Evolutionary conservation across 2,329 filamentous ascomycete genomes (phyloP).

Genomic region (Colletotrichum abscissum): DNA sequence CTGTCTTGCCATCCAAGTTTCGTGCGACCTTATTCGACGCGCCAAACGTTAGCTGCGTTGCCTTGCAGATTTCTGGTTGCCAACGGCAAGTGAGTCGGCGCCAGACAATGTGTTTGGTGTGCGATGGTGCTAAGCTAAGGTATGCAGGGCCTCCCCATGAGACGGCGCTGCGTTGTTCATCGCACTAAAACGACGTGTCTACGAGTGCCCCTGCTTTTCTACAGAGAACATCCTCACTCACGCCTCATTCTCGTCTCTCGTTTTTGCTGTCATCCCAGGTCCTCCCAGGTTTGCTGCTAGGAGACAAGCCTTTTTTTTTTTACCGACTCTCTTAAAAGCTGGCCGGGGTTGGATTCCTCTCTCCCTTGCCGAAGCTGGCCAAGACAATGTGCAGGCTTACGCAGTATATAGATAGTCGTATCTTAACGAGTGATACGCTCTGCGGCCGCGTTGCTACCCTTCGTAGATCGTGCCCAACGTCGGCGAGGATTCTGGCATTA

Average conservation of each 20-base stretch:
- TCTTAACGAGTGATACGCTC: conserved; percentile 9
- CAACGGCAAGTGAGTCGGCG: not conserved
- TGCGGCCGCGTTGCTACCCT: no score
- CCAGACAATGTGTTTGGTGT: not conserved
- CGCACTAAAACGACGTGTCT: conserved; percentile 4
- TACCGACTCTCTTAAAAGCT: not conserved
- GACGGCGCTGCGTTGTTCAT: conserved; percentile 11
- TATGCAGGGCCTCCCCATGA: conserved; percentile 16
- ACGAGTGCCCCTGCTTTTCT: not conserved
- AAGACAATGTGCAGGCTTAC: not conserved
- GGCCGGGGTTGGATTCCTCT: not conserved
- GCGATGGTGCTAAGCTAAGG: not conserved
- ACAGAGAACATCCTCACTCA: not conserved
- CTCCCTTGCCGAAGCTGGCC: not conserved
- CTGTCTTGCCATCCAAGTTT: not conserved
- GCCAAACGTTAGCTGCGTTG: conserved; percentile 18
- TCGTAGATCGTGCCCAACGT: no score
- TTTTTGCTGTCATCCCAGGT: not conserved
- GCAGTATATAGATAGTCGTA: not conserved
- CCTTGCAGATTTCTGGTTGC: conserved; percentile 29
- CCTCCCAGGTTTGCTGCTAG: conserved; percentile 14
- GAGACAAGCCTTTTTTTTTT: conserved; percentile 29
- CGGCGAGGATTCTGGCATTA: no score
- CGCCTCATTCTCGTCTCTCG: not conserved
- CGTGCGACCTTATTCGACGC: conserved; percentile 13